Evolutionary conservation across 768 basidiomycete species (phyloP), one percentile per base, ranked within the genome.

Genomic region (Gymnopilus junonius): DNA sequence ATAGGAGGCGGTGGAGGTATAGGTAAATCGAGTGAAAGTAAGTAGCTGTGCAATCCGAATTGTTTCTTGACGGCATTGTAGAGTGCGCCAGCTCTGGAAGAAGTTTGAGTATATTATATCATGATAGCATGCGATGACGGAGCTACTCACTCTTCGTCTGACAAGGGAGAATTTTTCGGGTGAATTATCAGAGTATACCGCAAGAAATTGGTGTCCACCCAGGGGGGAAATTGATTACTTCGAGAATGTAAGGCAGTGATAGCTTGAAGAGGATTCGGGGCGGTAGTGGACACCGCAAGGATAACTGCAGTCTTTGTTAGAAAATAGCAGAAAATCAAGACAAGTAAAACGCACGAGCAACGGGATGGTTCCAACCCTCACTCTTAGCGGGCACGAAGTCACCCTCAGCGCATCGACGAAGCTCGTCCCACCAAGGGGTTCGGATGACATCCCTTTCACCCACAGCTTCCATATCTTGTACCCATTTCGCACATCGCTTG

Each of bases 51-150:
- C 14, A 94, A 77, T 15, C 92, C 93, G 74, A 85, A 91, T 72
- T 94, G 93, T 73, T 92, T 94, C 82, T 92, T 95, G 59, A 92
- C 88, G 1, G 93, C 93, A 68, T 94, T 95, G 73, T 88, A 90
- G 14, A 95, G 81, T 11, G 93, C 91, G 35, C 80, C 82, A 29
- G 90, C 89, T 77, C 93, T 95, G 68, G 12, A 62, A 56, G 21
- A 27, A 45, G 43, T 62, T 57, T 55, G 51, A 35, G 46, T 34
- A 43, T 64, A 27, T 31, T 25, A n/a, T 58, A 34, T 23, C n/a
- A 51, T 1, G 17, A 17, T 17, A 43, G 17, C 25, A 45, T 42
- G 20, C 17, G 40, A 39, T n/a, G n/a, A 42, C 20, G 40, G 0
- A 2, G 8, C 4, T n/a, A 85, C 91, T 56, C 73, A 94, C 93